Evolutionary conservation across 2,329 filamentous ascomycete species (phyloP), one percentile per base, ranked within the genome.

Genomic region (Endoconidiophora polonica): DNA sequence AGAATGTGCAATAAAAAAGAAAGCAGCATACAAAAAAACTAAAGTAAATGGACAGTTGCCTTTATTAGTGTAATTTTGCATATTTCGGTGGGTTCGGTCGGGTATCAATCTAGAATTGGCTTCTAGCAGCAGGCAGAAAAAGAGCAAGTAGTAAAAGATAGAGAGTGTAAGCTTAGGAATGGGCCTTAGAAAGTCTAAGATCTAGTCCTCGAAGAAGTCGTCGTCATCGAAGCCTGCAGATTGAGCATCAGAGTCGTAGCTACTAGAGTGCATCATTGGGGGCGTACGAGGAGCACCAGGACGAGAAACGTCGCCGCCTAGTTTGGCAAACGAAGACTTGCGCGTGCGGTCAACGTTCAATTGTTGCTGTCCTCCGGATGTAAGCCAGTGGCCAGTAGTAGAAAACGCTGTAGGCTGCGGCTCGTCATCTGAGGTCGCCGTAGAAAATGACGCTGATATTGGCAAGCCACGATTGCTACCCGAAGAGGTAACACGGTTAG

Each of bases 161-260:
- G 20, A 24, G 16, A 18, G 16, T 18, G 16, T 18, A 18, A 18
- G 16, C 16, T 18, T 18, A 18, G 1, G 16, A 18, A 18, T 18
- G 16, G 16, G 16, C 14, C 20, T 45, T 33, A 22, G 18, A 24
- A 45, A 16, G 23, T 26, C 22, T 26, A 29, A 20, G 65, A 54
- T 12, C 29, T 68, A 66, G 57, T 74, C 70, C 55, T 73, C 71
- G 56, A 75, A 76, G 63, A 77, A 77, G 49, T 71, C 73, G 33
- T 73, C 69, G 59, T 77, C 73, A 57, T 77, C 73, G 62, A 76
- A 76, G 49, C 75, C 71, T 52, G 71, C 75, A 2, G 71, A 68
- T 37, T 71, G 71, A 5, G 77, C 77, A 60, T 81, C 77, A 26
- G 68, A 68, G 59, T 81, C 77, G 59, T 81, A 81, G 29, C 68